phyloP scores from a whole-genome alignment of 192 early-diverging fungal genomes.

The Coemansia brasiliensis region DNA sequence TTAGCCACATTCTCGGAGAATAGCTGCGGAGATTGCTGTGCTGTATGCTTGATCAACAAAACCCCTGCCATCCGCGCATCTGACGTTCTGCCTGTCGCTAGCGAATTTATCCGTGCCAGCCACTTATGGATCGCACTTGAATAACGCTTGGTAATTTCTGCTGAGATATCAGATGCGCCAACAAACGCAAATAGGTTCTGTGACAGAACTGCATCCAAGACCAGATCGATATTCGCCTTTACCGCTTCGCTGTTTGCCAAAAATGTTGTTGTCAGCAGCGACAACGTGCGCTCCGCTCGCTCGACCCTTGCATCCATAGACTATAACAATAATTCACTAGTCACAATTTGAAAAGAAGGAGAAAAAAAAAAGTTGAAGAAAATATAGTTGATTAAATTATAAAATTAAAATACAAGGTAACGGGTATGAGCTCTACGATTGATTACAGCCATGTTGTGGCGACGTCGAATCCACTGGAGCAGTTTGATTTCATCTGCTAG shows the following conservation, averaged over 20 bases:
- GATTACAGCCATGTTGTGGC: conserved; percentile 47
- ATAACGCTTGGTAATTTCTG: conserved; percentile 31
- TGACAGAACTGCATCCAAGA: conserved; percentile 42
- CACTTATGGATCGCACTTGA: conserved; percentile 43
- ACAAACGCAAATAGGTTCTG: conserved; percentile 39
- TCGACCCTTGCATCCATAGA: conserved; percentile 38
- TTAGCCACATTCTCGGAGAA: conserved; percentile 38
- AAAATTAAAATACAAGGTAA: conserved; percentile 25
- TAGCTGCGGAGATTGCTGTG: conserved; percentile 36
- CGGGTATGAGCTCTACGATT: conserved; percentile 31
- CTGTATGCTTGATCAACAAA: conserved; percentile 48
- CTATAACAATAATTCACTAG: background rate
- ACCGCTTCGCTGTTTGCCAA: conserved; percentile 44
- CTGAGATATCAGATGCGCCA: conserved; percentile 8
- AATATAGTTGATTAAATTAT: background rate
- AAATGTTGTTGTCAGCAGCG: conserved; percentile 44
- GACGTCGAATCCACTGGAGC: conserved; percentile 49
- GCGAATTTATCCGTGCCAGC: conserved; percentile 45
- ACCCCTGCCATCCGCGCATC: conserved; percentile 45
- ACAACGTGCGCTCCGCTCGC: conserved; percentile 48
- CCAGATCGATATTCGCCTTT: conserved; percentile 24
- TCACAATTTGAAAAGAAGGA: background rate
- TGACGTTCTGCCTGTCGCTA: conserved; percentile 30
- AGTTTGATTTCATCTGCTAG: conserved; percentile 48
- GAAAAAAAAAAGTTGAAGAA: conserved; percentile 1